Evolutionary conservation across 495 filamentous ascomycete genomes (phyloP), one percentile per base, ranked within the genome.

Genomic region (Friedmanniomyces endolithicus): DNA sequence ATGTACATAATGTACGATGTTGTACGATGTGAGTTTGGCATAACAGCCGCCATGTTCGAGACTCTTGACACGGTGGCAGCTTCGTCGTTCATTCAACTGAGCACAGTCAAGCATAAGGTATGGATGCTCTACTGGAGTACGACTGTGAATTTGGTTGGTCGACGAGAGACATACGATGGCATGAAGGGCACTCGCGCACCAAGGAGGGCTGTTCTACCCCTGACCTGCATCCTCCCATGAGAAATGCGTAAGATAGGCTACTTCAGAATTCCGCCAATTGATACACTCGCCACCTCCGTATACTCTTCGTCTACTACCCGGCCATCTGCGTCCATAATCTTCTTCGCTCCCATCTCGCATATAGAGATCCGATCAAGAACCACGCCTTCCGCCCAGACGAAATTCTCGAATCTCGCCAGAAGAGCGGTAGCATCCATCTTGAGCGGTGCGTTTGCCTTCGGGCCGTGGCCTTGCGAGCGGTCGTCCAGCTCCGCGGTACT

Each of bases 311-410:
- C 61, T 16, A 68, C 59, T n/a, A 66, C 43, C 11, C 65, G 55
- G 11, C 65, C 68, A 12, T 52, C 39, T 22, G 55, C 61, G 48
- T 68, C 59, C 19, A 56, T n/a, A 1, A 64, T 53, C 54, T 70
- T 71, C 65, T 61, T 69, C 49, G 68, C 67, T 16, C 68, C 69
- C 69, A 71, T 71, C 58, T 70, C 67, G 53, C 68, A 71, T 9
- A 71, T 64, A 35, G 67, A 63, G 11, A 71, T 52, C 25, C 58
- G 55, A 44, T 69, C 67, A n/a, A 72, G 54, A 9, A 49, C 40
- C 14, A 72, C 59, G 52, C 63, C 48, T 40, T 68, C 57, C 19
- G 65, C 67, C 65, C 67, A 70, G 11, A 67, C 60, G 58, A 64
- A 68, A 12, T 66, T 65, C 53, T 58, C 49, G 50, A 64, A 71